phyloP scores from a whole-genome alignment of 2,329 filamentous ascomycete genomes.

The Alternaria sp. region DNA sequence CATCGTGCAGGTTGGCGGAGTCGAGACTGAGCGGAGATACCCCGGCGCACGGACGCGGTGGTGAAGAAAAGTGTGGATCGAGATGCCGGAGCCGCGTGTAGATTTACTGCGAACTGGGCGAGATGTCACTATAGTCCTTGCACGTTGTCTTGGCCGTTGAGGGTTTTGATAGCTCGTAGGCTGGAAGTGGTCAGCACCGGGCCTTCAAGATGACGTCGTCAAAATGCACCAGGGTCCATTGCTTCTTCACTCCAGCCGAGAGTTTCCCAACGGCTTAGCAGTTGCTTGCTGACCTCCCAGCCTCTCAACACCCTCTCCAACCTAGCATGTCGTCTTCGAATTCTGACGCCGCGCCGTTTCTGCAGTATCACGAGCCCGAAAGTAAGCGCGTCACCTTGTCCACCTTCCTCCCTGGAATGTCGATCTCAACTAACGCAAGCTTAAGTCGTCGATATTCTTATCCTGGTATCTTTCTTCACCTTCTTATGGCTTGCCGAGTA shows the following conservation, averaged over 20 bases:
- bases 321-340: neutral
- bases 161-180: neutral
- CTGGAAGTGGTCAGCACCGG: neutral
- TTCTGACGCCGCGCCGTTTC: conserved; percentile 5
- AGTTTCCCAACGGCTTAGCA: conserved; percentile 1
- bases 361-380: conserved; percentile 19
- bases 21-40: neutral
- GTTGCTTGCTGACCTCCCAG: conserved; percentile 2
- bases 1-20: conserved; percentile 3
- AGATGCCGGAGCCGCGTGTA: conserved; percentile 1
- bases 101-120: conserved; percentile 2
- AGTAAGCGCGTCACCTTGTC: neutral
- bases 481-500: conserved; percentile 22
- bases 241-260: neutral
- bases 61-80: conserved; percentile 6
- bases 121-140: neutral
- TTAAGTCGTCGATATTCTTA: conserved; percentile 17
- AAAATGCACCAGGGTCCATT: neutral
- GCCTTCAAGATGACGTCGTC: neutral
- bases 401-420: neutral
- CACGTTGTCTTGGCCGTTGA: neutral
- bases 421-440: conserved; percentile 1
- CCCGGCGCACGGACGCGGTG: conserved; percentile 1
- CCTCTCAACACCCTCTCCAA: neutral
- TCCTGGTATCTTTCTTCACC: conserved; percentile 22